Percentiles rank a stretch among this genome's conserved stretches.
Evolutionary conservation across 345 rosid genomes (phyloP).

Genomic region (Salix viminalis): DNA sequence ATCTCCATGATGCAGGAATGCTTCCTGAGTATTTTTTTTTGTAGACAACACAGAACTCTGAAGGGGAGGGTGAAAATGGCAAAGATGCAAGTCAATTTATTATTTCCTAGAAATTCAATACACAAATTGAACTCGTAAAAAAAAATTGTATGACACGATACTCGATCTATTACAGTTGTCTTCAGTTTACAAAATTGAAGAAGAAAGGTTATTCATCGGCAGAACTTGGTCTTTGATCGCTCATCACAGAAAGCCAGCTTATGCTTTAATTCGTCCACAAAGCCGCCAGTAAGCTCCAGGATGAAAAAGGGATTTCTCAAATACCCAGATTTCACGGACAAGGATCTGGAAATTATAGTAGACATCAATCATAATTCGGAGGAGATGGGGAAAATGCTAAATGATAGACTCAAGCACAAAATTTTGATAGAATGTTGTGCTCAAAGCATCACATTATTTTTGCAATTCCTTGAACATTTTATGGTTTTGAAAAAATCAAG

Average conservation of each 20-base stretch:
- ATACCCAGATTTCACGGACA: slow-evolving; percentile 89
- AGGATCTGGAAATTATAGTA: slow-evolving; percentile 48
- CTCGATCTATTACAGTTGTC: neutral
- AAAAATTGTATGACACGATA: neutral
- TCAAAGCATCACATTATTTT: neutral
- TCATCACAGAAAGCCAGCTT: neutral
- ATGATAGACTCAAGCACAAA: neutral
- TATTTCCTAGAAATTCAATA: neutral
- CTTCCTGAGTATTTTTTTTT: too few species aligned
- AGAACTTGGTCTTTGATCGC: neutral
- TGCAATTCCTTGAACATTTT: neutral
- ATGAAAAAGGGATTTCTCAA: slow-evolving; percentile 92
- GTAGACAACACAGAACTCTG: too few species aligned
- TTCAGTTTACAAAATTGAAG: slow-evolving; percentile 21
- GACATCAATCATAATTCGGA: slow-evolving; percentile 2
- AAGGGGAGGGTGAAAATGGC: neutral
- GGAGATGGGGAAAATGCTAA: neutral
- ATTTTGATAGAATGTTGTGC: neutral
- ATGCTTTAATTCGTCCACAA: slow-evolving; percentile 63
- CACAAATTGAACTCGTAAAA: neutral
- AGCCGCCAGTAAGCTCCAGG: slow-evolving; percentile 84
- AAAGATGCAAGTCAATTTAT: neutral
- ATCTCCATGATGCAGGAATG: too few species aligned
- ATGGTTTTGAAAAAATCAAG: neutral
- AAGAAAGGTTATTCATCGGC: neutral